Conservation (phyloP, 352 stramenopile genomes). For the Pythium biforme region DNA sequence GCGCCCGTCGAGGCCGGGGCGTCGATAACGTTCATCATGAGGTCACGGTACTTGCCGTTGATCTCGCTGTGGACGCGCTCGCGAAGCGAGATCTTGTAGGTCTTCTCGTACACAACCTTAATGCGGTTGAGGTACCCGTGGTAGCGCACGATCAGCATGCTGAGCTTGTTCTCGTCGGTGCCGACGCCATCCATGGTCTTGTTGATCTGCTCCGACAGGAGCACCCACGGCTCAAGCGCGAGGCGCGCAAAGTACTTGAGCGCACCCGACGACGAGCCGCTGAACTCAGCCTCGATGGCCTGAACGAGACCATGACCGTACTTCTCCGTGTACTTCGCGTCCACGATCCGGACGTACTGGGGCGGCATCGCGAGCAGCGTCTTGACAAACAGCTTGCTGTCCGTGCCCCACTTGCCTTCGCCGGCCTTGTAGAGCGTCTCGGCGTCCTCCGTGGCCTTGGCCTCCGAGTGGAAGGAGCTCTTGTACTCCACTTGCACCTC, state of each 20-base stretch:
- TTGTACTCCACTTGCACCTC: conserved; percentile 31
- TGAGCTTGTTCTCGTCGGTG: conserved; percentile 68
- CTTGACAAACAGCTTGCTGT: conserved; percentile 67
- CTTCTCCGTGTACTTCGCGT: conserved; percentile 60
- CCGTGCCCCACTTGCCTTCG: conserved; percentile 77
- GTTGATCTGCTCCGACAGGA: conserved; percentile 64
- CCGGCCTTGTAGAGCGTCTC: conserved; percentile 73
- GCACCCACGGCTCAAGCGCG: conserved; percentile 53
- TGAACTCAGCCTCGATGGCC: conserved; percentile 73
- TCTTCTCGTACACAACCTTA: conserved; percentile 48
- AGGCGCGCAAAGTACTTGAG: conserved; percentile 66
- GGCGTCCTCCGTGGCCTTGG: conserved; percentile 62
- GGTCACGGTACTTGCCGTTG: conserved; percentile 56
- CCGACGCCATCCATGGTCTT: conserved; percentile 64
- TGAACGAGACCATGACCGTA: conserved; percentile 50
- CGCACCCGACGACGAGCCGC: conserved; percentile 43
- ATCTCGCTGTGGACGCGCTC: conserved; percentile 57
- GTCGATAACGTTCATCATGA: conserved; percentile 60
- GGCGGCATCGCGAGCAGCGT: conserved; percentile 58
- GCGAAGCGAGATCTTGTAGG: conserved; percentile 59
- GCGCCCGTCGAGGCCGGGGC: conserved; percentile 21
- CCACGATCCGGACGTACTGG: conserved; percentile 55
- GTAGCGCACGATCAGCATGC: conserved; percentile 66
- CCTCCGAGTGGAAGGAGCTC: conserved; percentile 49
- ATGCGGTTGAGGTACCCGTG: conserved; percentile 57